Evolutionary conservation across 345 rosid species (phyloP).

Genomic region (Eucalyptus sp.): DNA sequence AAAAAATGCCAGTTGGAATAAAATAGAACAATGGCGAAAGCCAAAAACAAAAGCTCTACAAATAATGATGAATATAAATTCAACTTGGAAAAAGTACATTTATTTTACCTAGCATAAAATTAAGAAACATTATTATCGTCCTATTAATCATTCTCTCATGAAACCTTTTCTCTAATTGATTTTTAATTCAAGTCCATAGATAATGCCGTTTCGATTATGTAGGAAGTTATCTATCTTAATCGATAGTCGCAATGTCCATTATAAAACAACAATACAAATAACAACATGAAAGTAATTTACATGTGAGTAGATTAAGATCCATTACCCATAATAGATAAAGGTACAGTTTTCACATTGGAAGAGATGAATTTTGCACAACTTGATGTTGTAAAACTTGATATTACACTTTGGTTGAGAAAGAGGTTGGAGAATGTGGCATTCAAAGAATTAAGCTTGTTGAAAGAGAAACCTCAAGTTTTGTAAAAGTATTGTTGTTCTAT

Average conservation of each 20-base stretch:
- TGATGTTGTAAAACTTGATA: background rate
- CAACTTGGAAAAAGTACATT: background rate
- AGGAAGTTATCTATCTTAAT: background rate
- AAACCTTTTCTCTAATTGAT: background rate
- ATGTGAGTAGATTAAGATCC: background rate
- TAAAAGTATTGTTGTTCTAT: background rate
- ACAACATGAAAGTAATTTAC: background rate
- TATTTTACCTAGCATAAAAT: background rate
- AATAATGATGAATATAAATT: background rate
- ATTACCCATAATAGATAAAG: background rate
- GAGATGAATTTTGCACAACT: background rate
- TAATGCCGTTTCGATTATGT: background rate
- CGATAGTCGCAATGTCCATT: background rate
- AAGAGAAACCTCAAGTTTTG: background rate
- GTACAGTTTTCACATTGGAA: background rate
- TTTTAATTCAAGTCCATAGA: background rate
- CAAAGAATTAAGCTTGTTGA: background rate
- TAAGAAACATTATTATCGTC: background rate
- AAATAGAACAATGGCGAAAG: background rate
- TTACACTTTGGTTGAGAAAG: background rate
- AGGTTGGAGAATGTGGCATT: background rate
- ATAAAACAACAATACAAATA: background rate
- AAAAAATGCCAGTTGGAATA: background rate
- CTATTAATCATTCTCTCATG: background rate
- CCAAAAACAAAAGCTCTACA: background rate